Percentiles rank a stretch among this genome's conserved stretches.
These are phyloP conservation scores for Didymella segeticola DNA, from an alignment of 2,329 filamentous ascomycete species.

Conservation along the genomic window DNA sequence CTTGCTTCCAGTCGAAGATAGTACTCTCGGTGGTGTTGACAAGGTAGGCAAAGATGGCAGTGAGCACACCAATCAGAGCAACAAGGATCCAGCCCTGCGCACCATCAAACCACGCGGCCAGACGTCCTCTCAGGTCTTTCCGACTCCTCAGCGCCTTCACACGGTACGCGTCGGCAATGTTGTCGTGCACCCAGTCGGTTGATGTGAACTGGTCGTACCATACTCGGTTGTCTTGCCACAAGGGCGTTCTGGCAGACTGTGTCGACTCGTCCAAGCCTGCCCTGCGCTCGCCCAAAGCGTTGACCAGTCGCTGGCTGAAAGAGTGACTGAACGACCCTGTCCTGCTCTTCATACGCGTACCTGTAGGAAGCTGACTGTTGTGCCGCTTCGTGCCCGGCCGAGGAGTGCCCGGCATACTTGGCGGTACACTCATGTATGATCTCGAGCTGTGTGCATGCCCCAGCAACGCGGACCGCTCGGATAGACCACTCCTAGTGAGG, in stretches of 20 bases:
- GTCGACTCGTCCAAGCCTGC: conserved; percentile 60
- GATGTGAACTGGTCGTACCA: conserved; percentile 99
- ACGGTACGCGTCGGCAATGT: conserved; percentile 90
- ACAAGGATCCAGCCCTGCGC: conserved; percentile 94
- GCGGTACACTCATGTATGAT: conserved; percentile 54
- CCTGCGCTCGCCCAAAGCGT: conserved; percentile 62
- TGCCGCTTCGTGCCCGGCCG: conserved; percentile 48
- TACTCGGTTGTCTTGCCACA: conserved; percentile 81
- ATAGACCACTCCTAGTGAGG: conserved; percentile 44
- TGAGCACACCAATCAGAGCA: conserved; percentile 84
- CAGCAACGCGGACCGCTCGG: conserved; percentile 58
- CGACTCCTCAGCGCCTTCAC: conserved; percentile 81
- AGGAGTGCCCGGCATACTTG: conserved; percentile 51
- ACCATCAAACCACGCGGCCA: conserved; percentile 80
- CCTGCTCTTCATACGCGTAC: conserved; percentile 43
- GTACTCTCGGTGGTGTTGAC: conserved; percentile 87
- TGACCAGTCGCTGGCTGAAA: conserved; percentile 61
- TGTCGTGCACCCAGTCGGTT: conserved; percentile 98
- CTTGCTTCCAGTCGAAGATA: conserved; percentile 90
- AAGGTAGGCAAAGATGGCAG: conserved; percentile 84
- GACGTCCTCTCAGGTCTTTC: conserved; percentile 82
- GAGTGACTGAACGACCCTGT: conserved; percentile 43
- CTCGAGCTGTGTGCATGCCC: conserved; percentile 44
- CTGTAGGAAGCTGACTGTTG: conserved; percentile 43
- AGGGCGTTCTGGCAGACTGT: conserved; percentile 68